These are phyloP conservation scores for Epicoccum sorghinum DNA, from an alignment of 2,329 filamentous ascomycete genomes.

Conservation along the genomic window DNA sequence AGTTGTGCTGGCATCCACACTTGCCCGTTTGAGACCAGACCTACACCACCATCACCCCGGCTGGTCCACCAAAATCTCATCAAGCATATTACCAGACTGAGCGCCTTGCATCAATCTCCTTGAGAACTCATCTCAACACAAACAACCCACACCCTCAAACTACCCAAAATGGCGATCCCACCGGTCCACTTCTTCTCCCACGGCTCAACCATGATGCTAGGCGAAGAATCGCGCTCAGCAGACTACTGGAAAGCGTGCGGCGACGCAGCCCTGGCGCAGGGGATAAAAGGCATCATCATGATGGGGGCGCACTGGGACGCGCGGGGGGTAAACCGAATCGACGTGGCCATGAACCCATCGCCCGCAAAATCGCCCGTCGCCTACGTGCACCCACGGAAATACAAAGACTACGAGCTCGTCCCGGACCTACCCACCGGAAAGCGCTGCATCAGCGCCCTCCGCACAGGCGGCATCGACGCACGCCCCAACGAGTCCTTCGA, in stretches of 20 bases:
- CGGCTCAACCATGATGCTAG: conserved; percentile 75
- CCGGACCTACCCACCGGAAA: conserved; percentile 63
- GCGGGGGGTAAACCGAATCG: conserved; percentile 58
- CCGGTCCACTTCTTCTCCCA: conserved; percentile 73
- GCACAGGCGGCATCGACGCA: conserved; percentile 60
- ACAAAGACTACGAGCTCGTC: conserved; percentile 65
- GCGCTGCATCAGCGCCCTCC: conserved; percentile 58
- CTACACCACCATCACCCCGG: not conserved
- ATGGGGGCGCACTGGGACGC: conserved; percentile 75
- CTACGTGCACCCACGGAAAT: conserved; percentile 70
- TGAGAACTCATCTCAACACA: not conserved
- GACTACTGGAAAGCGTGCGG: conserved; percentile 71
- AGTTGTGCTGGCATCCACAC: not conserved
- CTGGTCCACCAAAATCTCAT: too few species aligned
- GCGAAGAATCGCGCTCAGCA: conserved; percentile 66
- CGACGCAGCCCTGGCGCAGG: conserved; percentile 64
- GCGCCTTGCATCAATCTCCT: not conserved
- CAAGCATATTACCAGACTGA: too few species aligned
- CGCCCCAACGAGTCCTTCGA: conserved; percentile 63
- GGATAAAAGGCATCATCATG: conserved; percentile 68
- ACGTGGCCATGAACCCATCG: conserved; percentile 65
- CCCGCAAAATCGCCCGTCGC: conserved; percentile 69
- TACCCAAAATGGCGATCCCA: conserved; percentile 43
- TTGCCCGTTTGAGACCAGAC: not conserved
- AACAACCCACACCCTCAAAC: too few species aligned